Evolutionary conservation across 1,139 yeast species (phyloP).

Genomic region (Kluyveromyces sp.): DNA sequence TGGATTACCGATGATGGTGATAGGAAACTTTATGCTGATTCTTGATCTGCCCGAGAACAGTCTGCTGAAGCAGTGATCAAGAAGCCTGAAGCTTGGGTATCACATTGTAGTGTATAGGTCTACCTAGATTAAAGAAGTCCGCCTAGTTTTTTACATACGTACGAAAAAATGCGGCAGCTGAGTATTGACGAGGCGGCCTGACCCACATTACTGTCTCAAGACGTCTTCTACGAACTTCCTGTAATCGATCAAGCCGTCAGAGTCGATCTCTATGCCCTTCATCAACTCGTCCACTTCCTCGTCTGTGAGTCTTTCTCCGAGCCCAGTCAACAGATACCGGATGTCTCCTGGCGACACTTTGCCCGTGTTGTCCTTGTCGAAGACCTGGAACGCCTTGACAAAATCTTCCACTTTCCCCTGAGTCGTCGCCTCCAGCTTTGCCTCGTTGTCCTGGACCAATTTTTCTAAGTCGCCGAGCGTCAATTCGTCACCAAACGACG

Average conservation of each 20-base stretch:
- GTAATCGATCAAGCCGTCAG: constrained; percentile 93
- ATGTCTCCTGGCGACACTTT: constrained; percentile 96
- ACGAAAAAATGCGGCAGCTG: neutral
- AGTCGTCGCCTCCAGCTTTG: constrained; percentile 28
- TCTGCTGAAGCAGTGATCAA: neutral
- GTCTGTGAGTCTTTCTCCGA: constrained; percentile 87
- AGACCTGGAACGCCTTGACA: constrained; percentile 94
- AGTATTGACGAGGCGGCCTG: no score
- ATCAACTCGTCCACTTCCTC: constrained; percentile 91
- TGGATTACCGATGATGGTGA: constrained; percentile 94
- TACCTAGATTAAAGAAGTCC: neutral
- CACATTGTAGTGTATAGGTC: neutral
- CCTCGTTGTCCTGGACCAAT: constrained; percentile 23
- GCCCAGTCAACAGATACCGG: constrained; percentile 84
- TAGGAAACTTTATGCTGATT: constrained; percentile 79
- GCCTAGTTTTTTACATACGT: neutral
- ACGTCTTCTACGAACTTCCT: constrained; percentile 91
- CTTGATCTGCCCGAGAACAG: constrained; percentile 4
- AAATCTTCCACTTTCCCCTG: constrained; percentile 60
- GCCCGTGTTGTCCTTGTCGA: constrained; percentile 93
- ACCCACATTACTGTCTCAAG: constrained; percentile 78
- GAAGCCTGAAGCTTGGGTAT: neutral
- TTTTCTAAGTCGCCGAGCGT: constrained; percentile 23
- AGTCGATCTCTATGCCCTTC: constrained; percentile 89
- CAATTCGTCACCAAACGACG: constrained; percentile 19